These are phyloP conservation scores for Zasmidium angulare DNA, from an alignment of 2,329 filamentous ascomycete genomes.

Conservation along the genomic window DNA sequence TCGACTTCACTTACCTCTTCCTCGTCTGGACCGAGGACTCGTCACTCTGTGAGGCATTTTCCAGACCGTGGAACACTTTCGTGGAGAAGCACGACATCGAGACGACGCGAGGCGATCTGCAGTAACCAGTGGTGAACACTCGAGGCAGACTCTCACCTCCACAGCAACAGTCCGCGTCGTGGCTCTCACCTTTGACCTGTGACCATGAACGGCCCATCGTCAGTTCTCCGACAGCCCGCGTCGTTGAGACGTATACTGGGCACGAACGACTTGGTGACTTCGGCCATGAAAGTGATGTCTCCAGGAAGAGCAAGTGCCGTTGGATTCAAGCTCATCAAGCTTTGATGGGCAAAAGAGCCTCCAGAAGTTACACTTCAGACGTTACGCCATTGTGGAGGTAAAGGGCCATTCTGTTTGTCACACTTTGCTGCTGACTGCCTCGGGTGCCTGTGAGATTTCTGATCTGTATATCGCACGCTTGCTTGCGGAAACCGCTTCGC, in stretches of 20 bases:
- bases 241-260: background rate
- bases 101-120: background rate
- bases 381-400: background rate
- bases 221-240: background rate
- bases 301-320: background rate
- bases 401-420: background rate
- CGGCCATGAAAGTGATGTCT: background rate
- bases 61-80: background rate
- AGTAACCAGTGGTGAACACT: background rate
- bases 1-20: background rate
- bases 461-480: too few species aligned
- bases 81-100: background rate
- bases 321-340: background rate
- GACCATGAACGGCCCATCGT: background rate
- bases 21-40: background rate
- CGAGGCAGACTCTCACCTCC: background rate
- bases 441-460: background rate
- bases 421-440: background rate
- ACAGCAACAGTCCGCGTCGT: too few species aligned
- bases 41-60: background rate
- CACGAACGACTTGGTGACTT: background rate
- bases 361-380: background rate
- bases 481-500: too few species aligned
- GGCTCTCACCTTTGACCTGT: too few species aligned
- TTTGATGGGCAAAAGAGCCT: background rate